These are phyloP conservation scores for Thielaviopsis euricoi DNA, from an alignment of 2,329 filamentous ascomycete genomes.

Conservation along the genomic window DNA sequence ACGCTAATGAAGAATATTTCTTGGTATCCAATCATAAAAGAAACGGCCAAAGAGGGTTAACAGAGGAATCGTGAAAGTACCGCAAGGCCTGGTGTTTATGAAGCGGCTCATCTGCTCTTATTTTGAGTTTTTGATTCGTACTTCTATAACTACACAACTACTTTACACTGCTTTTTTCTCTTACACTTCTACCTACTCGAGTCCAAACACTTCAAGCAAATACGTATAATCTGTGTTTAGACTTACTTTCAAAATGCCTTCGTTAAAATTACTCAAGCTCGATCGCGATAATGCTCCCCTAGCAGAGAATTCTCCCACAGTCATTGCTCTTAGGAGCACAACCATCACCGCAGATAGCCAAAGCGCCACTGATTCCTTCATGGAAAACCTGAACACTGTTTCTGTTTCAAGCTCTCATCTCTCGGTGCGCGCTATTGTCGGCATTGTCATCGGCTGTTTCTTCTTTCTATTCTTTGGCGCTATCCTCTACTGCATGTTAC, in stretches of 20 bases:
- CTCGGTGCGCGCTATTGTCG: background rate
- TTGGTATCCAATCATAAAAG: background rate
- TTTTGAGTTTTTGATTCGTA: background rate
- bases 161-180: background rate
- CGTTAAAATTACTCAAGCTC: background rate
- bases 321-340: background rate
- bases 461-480: slow-evolving; percentile 1
- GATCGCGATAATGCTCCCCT: background rate
- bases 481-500: background rate
- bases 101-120: background rate
- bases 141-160: background rate
- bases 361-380: background rate
- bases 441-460: background rate
- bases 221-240: background rate
- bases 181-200: background rate
- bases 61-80: background rate
- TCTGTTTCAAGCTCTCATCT: background rate
- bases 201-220: background rate
- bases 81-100: background rate
- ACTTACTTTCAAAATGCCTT: background rate
- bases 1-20: background rate
- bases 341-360: background rate
- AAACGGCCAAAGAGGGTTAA: background rate
- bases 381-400: background rate
- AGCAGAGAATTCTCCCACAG: background rate